Evolutionary conservation across 2,329 filamentous ascomycete genomes (phyloP), one percentile per base, ranked within the genome.

Genomic region (Colletotrichum spinosum): DNA sequence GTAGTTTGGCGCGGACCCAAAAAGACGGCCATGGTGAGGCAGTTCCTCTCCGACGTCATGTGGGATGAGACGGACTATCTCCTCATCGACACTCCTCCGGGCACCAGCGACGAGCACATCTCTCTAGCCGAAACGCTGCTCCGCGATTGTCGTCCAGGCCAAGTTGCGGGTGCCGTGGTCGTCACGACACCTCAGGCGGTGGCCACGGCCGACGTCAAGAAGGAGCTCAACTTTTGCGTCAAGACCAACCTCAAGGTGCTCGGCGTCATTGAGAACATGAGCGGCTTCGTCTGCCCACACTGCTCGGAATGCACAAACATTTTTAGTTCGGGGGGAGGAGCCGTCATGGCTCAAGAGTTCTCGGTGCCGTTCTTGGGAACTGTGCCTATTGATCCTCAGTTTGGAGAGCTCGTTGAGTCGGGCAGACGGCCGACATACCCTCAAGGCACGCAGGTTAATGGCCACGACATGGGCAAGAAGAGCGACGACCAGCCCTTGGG

Each of bases 1-100:
- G 94, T 99, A 0, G 96, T 99, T 44, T 99, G 96, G 96, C 88
- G 96, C 57, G 96, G 96, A 0, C 96, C 96, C 2, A 99, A 99
- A 80, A 99, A 99, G 82, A 99, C 96, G 5, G 96, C 96, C 55
- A 99, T 99, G 96, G 93, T 99, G 64, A 89, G 94, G 45, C 96
- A 99, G 77, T 99, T 99, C 75, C 83, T 99, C 35, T 91, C 92
- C 1, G 94, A 97, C 74, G 94, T 97, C 5, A 84, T 93, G 37
- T 98, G 96, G 96, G 86, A 88, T 58, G 86, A 90, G 33, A 88
- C 93, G n/a, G 95, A 98, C 76, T 98, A 93, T 74, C 84, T 99
- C 0, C 86, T 99, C 65, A 93, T 99, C 73, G 96, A 99, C 78
- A 99, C 96, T 3, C 96, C 96, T 11, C 96, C 96, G 0, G 96